Conservation (phyloP, 768 basidiomycete genomes). For the Boletus patriciae region DNA sequence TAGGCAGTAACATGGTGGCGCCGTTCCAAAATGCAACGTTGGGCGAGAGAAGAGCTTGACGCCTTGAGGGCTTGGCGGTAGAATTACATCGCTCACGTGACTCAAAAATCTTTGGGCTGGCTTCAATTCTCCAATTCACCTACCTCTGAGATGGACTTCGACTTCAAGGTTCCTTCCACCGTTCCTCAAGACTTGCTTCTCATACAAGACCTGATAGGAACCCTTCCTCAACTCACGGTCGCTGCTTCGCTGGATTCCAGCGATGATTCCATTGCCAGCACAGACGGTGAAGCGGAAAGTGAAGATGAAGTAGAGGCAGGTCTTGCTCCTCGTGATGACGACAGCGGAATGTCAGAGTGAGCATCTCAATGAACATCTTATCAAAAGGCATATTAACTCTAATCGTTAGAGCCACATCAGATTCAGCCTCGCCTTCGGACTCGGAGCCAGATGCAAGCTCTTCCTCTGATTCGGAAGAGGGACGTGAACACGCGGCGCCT, state of each 20-base stretch:
- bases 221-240: constrained; percentile 6
- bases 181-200: constrained; percentile 75
- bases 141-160: constrained; percentile 24
- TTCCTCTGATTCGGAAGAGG: constrained; percentile 25
- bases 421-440: constrained; percentile 43
- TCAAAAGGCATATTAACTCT: constrained; percentile 17
- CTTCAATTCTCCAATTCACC: neutral
- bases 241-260: constrained; percentile 19
- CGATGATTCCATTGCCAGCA: constrained; percentile 54
- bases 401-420: constrained; percentile 27
- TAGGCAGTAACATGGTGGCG: constrained; percentile 16
- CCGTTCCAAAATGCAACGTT: neutral
- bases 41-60: neutral
- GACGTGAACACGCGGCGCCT: neutral
- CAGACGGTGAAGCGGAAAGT: constrained; percentile 54
- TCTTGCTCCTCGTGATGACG: constrained; percentile 47
- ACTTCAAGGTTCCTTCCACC: constrained; percentile 60
- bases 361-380: constrained; percentile 3
- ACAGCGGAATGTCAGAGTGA: constrained; percentile 28
- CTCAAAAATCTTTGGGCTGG: neutral
- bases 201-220: constrained; percentile 65
- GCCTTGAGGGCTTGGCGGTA: no score
- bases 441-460: constrained; percentile 26
- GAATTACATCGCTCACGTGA: constrained; percentile 22
- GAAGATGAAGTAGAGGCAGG: constrained; percentile 75